phyloP scores from a whole-genome alignment of 2,329 filamentous ascomycete species.

The Chrysoporthe cubensis region DNA sequence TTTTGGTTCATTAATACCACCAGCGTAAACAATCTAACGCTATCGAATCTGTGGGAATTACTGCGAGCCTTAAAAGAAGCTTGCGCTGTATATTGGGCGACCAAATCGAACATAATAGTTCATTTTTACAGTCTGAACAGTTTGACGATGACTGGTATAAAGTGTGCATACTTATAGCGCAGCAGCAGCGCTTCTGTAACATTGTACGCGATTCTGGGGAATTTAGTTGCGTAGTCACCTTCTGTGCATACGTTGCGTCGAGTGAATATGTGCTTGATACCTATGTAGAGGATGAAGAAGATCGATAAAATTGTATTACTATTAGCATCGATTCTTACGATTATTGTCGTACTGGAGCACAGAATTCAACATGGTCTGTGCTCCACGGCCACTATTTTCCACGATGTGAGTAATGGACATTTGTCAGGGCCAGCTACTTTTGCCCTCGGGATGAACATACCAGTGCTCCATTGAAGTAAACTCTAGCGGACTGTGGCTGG shows the following conservation, averaged over 20 bases:
- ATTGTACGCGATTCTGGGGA: too few species aligned
- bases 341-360: background rate
- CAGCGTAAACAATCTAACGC: too few species aligned
- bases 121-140: too few species aligned
- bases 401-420: background rate
- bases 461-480: conserved; percentile 28
- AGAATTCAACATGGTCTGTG: background rate
- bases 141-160: too few species aligned
- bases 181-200: background rate
- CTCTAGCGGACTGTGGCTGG: conserved; percentile 32
- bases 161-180: too few species aligned
- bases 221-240: background rate
- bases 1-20: too few species aligned
- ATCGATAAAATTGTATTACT: background rate
- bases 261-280: background rate
- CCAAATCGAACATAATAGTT: too few species aligned
- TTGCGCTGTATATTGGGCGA: too few species aligned
- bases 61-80: too few species aligned
- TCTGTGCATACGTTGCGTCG: background rate
- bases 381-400: background rate
- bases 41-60: too few species aligned
- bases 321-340: background rate
- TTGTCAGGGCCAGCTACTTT: background rate
- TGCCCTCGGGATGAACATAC: background rate
- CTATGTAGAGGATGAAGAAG: background rate